A percentile compares a stretch with the other conserved stretches of the same genome.
These are phyloP conservation scores for Gyrodon lividus DNA, from an alignment of 768 basidiomycete genomes.

Conservation along the genomic window DNA sequence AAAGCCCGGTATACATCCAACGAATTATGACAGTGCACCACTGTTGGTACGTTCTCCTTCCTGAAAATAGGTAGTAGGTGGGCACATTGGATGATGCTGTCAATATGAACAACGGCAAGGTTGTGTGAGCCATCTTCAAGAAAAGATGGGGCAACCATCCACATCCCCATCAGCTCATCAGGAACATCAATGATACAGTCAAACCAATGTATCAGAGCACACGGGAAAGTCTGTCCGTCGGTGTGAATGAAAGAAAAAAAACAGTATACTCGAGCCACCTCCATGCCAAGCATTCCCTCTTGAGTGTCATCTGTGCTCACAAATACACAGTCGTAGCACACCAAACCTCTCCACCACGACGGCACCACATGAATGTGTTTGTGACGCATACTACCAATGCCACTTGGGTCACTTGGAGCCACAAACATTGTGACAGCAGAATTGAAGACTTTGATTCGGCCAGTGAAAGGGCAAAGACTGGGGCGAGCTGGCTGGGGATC, in stretches of 20 bases:
- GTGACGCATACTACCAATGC: not conserved
- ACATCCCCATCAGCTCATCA: constrained; percentile 20
- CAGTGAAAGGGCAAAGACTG: not conserved
- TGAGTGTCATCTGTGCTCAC: no score
- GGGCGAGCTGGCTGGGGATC: not conserved
- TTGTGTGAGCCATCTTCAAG: constrained; percentile 3
- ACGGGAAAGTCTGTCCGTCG: not conserved
- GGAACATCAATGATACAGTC: constrained; percentile 7
- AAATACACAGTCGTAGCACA: no score
- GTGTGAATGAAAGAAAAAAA: not conserved
- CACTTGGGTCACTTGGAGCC: not conserved
- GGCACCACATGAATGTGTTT: not conserved
- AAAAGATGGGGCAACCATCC: constrained; percentile 14
- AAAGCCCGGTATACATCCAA: no score
- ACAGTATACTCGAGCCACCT: not conserved
- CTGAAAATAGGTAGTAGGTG: constrained; percentile 11
- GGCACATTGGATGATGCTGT: constrained; percentile 20
- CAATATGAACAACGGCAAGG: constrained; percentile 20
- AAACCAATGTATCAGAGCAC: constrained; percentile 13
- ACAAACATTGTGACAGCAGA: not conserved
- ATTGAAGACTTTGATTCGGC: not conserved
- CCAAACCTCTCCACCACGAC: not conserved
- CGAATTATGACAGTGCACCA: no score
- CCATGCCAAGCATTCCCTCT: not conserved
- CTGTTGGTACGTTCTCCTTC: no score